Evolutionary conservation across 2,329 filamentous ascomycete genomes (phyloP).

Genomic region (Raffaelea albimanens): DNA sequence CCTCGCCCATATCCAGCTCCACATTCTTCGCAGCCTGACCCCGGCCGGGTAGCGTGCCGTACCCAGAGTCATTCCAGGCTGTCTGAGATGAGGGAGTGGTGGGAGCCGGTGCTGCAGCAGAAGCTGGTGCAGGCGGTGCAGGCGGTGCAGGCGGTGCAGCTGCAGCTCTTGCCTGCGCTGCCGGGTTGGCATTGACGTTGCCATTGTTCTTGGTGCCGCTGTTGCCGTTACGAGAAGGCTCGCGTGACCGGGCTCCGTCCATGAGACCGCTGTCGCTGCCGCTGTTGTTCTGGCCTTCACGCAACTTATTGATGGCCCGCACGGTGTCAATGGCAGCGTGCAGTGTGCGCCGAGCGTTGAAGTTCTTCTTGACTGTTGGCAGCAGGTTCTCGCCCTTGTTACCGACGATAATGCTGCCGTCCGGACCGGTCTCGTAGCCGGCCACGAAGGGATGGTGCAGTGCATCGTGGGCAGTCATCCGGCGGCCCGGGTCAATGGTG

Average conservation of each 20-base stretch:
- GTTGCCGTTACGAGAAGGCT: not conserved
- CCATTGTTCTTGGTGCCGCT: not conserved
- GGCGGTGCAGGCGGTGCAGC: not conserved
- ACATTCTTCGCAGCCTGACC: constrained; percentile 17
- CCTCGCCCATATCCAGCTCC: constrained; percentile 41
- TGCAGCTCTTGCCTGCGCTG: not conserved
- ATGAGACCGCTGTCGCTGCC: constrained; percentile 2
- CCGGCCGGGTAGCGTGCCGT: constrained; percentile 28
- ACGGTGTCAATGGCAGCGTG: constrained; percentile 65
- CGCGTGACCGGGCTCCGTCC: constrained; percentile 13
- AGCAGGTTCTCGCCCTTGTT: constrained; percentile 52
- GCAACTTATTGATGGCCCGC: constrained; percentile 60
- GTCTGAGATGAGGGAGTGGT: not conserved
- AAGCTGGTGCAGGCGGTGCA: not conserved
- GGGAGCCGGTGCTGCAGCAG: not conserved
- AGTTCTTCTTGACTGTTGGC: constrained; percentile 65
- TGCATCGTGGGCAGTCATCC: constrained; percentile 83
- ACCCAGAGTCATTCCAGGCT: constrained; percentile 37
- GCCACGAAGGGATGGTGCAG: constrained; percentile 58
- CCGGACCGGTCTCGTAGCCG: constrained; percentile 27
- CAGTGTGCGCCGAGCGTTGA: constrained; percentile 59
- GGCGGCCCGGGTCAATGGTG: constrained; percentile 76
- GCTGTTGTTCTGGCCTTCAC: constrained; percentile 35
- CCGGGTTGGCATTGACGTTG: not conserved
- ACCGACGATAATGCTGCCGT: constrained; percentile 22